Base-by-base conservation (phyloP, 2,329 filamentous ascomycete genomes). In the Microsporum ferrugineum region DNA sequence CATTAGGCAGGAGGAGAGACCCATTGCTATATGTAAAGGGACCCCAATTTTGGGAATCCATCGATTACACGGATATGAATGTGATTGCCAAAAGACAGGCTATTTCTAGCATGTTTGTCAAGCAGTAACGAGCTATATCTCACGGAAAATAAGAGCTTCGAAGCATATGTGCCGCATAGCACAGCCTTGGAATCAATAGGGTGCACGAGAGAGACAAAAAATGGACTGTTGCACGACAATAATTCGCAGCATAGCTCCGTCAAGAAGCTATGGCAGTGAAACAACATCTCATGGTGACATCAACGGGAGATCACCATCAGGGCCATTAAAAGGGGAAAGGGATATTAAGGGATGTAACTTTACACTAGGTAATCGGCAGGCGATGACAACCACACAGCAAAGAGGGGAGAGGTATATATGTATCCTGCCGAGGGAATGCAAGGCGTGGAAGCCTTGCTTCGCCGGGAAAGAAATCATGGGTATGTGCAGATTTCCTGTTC, bases 101-200 rank as follows among this genome's bases (percentile, higher is more conserved):
- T 53, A 31, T 33, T 53, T 31, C 49, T 14, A 53, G 49, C 49
- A 57, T 39, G 55, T 57, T 57, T 57, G 55, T 41, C 55, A 57
- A 57, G 55, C 55, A 23, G 17, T 23, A 39, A 27, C n/a, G 6
- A 39, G 29, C 10, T 38, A 57, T 39, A 56, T 8, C 51, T 17
- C 34, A 2, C 4, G 51, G n/a, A 3, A 29, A 41, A 39, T 53
- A 53, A 53, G 27, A 33, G 27, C 29, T 27, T 53, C 49, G 29
- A 57, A 27, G 34, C 8, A 10, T 23, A 10, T 31, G 34, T 29
- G 55, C 23, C 14, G 6, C 55, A 38, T 57, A 33, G 34, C 55
- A 57, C 33, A 39, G 6, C n/a, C 33, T 38, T 38, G 55, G 5
- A 29, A 14, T 57, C 14, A 39, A 57, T 41, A 5, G 38, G 33